Conservation (phyloP, 352 stramenopile species). For the Pythium aristosporum region DNA sequence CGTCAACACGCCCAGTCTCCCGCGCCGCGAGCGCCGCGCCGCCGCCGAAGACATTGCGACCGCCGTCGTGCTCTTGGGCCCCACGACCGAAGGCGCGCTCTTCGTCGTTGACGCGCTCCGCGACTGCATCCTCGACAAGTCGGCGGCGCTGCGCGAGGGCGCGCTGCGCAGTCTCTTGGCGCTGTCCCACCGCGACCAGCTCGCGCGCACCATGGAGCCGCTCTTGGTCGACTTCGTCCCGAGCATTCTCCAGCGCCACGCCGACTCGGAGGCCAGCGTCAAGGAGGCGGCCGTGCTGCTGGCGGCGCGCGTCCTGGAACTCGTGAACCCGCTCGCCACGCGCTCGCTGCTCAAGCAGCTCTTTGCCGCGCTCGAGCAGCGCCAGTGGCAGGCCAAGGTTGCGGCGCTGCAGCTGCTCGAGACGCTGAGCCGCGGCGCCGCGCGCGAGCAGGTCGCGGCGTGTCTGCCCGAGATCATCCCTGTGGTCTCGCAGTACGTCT, state of each 20-base stretch:
- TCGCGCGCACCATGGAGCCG: slow-evolving; percentile 56
- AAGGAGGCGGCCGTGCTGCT: slow-evolving; percentile 40
- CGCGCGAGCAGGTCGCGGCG: slow-evolving; percentile 59
- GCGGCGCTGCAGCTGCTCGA: slow-evolving; percentile 78
- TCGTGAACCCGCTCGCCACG: slow-evolving; percentile 60
- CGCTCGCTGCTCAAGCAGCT: slow-evolving; percentile 58
- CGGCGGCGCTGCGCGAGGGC: slow-evolving; percentile 49
- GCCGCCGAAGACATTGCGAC: slow-evolving; percentile 49
- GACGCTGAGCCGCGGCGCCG: slow-evolving; percentile 63
- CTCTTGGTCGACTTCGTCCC: slow-evolving; percentile 52
- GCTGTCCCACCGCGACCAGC: slow-evolving; percentile 41
- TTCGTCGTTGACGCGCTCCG: slow-evolving; percentile 50
- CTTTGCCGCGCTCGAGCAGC: slow-evolving; percentile 54
- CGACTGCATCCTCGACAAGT: slow-evolving; percentile 43
- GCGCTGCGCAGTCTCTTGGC: slow-evolving; percentile 42
- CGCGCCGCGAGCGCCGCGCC: slow-evolving; percentile 40
- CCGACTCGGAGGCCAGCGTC: slow-evolving; percentile 60
- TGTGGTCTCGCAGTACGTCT: slow-evolving; percentile 86
- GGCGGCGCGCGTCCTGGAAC: slow-evolving; percentile 34
- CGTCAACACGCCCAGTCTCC: slow-evolving; percentile 35
- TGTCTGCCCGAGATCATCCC: slow-evolving; percentile 91
- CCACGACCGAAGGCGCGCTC: slow-evolving; percentile 34
- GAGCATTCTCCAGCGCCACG: slow-evolving; percentile 55
- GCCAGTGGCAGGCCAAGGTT: slow-evolving; percentile 89
- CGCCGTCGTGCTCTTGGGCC: slow-evolving; percentile 44